Percentiles rank a stretch among this genome's conserved stretches.
phyloP scores from a whole-genome alignment of 805 yeast genomes.

The Kurtzmaniella cleridarum region DNA sequence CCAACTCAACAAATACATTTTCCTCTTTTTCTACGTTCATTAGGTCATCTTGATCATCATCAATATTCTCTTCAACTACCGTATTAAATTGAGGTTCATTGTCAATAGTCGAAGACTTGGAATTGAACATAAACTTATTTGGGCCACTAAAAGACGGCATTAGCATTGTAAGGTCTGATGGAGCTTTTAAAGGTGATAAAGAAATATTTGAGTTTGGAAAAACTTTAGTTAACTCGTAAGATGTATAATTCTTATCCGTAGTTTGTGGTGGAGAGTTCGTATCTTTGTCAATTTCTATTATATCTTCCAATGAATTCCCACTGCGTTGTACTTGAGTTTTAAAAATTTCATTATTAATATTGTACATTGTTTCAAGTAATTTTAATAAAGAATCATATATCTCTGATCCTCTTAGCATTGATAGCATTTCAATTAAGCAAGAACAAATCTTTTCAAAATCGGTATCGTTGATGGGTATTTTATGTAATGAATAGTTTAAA shows the following conservation, averaged over 20 bases:
- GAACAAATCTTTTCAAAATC: constrained; percentile 19
- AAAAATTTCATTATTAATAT: constrained; percentile 16
- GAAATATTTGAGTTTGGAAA: constrained; percentile 15
- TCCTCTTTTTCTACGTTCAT: constrained; percentile 3
- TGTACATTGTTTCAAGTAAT: constrained; percentile 22
- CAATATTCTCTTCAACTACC: constrained; percentile 54
- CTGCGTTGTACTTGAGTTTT: constrained; percentile 1
- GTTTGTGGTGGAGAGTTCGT: background rate
- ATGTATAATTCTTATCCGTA: constrained; percentile 10
- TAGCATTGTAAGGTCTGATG: constrained; percentile 11
- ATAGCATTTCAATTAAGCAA: constrained; percentile 26
- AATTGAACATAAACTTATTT: constrained; percentile 6
- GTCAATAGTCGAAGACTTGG: constrained; percentile 4
- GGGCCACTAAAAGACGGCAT: constrained; percentile 5
- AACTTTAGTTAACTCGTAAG: constrained; percentile 30
- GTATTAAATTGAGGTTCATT: constrained; percentile 41
- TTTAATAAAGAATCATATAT: constrained; percentile 16
- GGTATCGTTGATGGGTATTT: constrained; percentile 30
- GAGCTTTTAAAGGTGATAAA: constrained; percentile 10
- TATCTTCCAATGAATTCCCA: constrained; percentile 10
- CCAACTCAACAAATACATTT: constrained; percentile 2
- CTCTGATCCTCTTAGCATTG: constrained; percentile 26
- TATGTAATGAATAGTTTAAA: constrained; percentile 19
- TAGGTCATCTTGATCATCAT: constrained; percentile 35
- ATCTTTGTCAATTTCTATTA: constrained; percentile 7